Evolutionary conservation across 352 stramenopile genomes (phyloP).

Genomic region (Globisporangium abappressorium): DNA sequence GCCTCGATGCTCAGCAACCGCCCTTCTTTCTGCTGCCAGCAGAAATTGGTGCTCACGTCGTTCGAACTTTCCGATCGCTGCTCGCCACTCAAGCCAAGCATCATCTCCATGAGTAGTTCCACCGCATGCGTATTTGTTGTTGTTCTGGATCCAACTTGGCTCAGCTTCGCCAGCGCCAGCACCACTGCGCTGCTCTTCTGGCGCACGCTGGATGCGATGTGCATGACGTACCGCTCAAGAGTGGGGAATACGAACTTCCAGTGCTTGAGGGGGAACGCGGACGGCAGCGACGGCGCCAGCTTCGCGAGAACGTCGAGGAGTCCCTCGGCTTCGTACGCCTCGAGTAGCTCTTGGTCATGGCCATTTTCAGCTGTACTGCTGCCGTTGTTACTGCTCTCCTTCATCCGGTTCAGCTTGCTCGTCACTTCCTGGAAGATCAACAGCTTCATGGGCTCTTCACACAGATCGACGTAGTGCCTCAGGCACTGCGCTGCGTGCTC

Average conservation of each 20-base stretch:
- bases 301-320: constrained; percentile 58
- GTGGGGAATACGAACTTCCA: constrained; percentile 72
- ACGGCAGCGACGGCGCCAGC: constrained; percentile 36
- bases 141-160: neutral
- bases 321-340: constrained; percentile 60
- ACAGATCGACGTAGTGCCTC: constrained; percentile 40
- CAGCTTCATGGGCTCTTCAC: constrained; percentile 47
- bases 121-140: constrained; percentile 9
- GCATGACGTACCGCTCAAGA: constrained; percentile 68
- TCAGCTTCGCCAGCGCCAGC: constrained; percentile 37
- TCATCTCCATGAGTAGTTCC: constrained; percentile 46
- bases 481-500: constrained; percentile 49
- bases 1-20: constrained; percentile 66
- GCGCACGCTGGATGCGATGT: constrained; percentile 66
- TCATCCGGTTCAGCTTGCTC: constrained; percentile 72
- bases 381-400: constrained; percentile 12
- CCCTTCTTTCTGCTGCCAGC: constrained; percentile 70
- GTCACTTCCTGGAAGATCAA: constrained; percentile 70
- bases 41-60: constrained; percentile 22
- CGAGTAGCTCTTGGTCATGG: constrained; percentile 28
- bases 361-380: neutral
- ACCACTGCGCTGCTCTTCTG: constrained; percentile 55
- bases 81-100: constrained; percentile 35
- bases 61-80: neutral
- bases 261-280: constrained; percentile 58